phyloP scores from a whole-genome alignment of 805 yeast species.

The Candida takata region DNA sequence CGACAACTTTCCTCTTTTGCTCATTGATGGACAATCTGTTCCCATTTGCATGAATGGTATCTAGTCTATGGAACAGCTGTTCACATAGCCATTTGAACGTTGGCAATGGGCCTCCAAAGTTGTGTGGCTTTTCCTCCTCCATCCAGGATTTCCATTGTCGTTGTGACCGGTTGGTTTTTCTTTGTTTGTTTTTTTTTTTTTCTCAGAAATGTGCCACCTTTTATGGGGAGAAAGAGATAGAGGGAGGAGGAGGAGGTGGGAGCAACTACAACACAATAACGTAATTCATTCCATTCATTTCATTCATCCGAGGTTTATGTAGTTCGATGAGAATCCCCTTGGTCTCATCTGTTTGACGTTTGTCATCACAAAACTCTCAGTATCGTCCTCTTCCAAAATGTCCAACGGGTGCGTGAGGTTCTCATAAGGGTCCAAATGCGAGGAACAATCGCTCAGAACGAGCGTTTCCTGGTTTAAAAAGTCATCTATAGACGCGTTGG shows the following conservation, averaged over 20 bases:
- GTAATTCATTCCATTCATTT: neutral
- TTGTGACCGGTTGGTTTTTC: too few species aligned
- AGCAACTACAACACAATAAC: neutral
- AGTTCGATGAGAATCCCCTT: conserved; percentile 16
- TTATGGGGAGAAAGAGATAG: too few species aligned
- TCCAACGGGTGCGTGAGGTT: conserved; percentile 21
- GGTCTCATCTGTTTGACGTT: conserved; percentile 8
- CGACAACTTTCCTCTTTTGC: conserved; percentile 20
- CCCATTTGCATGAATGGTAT: conserved; percentile 10
- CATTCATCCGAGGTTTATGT: conserved; percentile 9
- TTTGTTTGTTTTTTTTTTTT: neutral
- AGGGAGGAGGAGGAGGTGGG: neutral
- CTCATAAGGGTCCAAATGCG: conserved; percentile 21
- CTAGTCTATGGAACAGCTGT: conserved; percentile 25
- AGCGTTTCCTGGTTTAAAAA: conserved; percentile 4
- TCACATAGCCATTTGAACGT: conserved; percentile 31
- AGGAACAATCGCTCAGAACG: conserved; percentile 1
- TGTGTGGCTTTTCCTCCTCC: conserved; percentile 1
- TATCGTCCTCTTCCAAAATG: conserved; percentile 5
- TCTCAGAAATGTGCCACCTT: neutral
- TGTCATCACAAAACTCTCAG: neutral
- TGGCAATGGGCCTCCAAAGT: conserved; percentile 28
- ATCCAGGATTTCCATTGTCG: too few species aligned
- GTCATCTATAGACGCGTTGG: conserved; percentile 2
- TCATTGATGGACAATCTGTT: conserved; percentile 8